Base-by-base conservation (phyloP, 306 rosid genomes). In the Medicago truncatula region DNA sequence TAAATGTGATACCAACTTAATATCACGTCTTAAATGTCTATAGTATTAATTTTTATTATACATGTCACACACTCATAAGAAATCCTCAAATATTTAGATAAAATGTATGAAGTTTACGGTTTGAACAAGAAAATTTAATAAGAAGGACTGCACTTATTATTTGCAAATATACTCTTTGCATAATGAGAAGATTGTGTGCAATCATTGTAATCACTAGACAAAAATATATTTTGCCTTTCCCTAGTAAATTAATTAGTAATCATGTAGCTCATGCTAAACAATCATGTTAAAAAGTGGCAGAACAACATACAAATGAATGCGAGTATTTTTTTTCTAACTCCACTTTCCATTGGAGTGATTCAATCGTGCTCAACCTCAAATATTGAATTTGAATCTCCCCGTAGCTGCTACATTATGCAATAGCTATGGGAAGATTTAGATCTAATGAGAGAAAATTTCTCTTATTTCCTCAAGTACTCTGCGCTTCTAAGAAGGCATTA, bases 401-500 rank as follows among this genome's bases (percentile, higher is more conserved):
- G n/a, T n/a, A n/a, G n/a, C n/a, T n/a, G n/a, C n/a, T n/a, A n/a
- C n/a, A n/a, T n/a, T n/a, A n/a, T n/a, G n/a, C n/a, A n/a, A n/a
- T n/a, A n/a, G n/a, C n/a, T n/a, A n/a, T n/a, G n/a, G n/a, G n/a
- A 54, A 53, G 23, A 53, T 5, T 54, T 7, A 8, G 31, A 5
- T 25, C 36, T 11, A 20, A 18, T 20, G 14, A 57, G 9, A 57
- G 14, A 20, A 20, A 20, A 57, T 1, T 9, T 10, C 15, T 20
- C 34, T 9, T 5, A 20, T 21, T 56, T 58, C 49, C 18, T 82
- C 74, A 84, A 47, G 85, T 81, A 64, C 78, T 88, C 28, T 88
- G 87, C 7, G 90, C 90, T 79, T 90, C 91, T 74, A 90, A 79
- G 77, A 84, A 88, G 49, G 89, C 89, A 53, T 88, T 88, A 80